Conservation (phyloP, 352 stramenopile genomes). For the Phytopythium kandeliae region DNA sequence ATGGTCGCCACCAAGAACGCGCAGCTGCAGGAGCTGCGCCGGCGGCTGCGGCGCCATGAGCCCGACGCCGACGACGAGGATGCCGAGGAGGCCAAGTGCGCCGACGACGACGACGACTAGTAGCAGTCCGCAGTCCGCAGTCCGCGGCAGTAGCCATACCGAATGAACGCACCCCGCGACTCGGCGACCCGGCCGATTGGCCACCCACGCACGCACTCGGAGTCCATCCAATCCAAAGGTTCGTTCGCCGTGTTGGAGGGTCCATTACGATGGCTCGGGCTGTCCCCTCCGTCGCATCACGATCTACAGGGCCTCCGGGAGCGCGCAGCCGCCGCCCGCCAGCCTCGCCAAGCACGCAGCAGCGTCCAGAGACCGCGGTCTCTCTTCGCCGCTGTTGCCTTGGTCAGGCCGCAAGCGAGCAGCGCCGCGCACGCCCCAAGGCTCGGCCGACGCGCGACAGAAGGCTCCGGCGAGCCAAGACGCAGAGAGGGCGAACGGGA, state of each 20-base stretch:
- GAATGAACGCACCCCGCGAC: no score
- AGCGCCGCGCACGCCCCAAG: neutral
- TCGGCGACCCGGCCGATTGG: neutral
- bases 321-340: neutral
- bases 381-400: neutral
- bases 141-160: neutral
- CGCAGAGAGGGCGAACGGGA: neutral
- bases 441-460: neutral
- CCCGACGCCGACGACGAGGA: slow-evolving; percentile 39
- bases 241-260: slow-evolving; percentile 5
- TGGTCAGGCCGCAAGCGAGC: neutral
- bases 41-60: slow-evolving; percentile 73
- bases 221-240: slow-evolving; percentile 1
- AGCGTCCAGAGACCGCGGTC: neutral
- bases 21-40: slow-evolving; percentile 58
- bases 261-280: slow-evolving; percentile 2
- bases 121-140: neutral
- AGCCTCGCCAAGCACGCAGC: neutral
- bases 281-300: slow-evolving; percentile 2
- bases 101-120: slow-evolving; percentile 43
- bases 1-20: slow-evolving; percentile 83
- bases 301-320: neutral
- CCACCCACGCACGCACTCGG: neutral
- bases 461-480: neutral
- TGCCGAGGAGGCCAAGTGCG: slow-evolving; percentile 42